A percentile compares a stretch with the other conserved stretches of the same genome.
Evolutionary conservation across 2,329 filamentous ascomycete species (phyloP).

Genomic region (Monilinia laxa): DNA sequence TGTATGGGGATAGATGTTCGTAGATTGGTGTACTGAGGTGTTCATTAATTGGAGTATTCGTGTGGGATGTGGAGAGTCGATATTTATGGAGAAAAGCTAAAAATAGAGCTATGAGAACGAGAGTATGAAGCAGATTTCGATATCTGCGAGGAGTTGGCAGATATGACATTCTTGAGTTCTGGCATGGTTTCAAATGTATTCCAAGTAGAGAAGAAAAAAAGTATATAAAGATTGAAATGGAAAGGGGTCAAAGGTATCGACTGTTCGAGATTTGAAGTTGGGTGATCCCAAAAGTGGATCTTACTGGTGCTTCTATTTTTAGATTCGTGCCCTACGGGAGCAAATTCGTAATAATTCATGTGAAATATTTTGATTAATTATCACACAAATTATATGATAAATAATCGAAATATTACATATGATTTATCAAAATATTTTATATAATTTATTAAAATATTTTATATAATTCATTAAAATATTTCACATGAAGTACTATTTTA

Average conservation of each 20-base stretch:
- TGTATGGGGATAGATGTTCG: constrained; percentile 31
- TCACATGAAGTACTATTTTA: too few species aligned
- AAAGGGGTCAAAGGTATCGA: constrained; percentile 8
- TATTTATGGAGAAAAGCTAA: not conserved
- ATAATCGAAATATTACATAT: too few species aligned
- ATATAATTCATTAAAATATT: too few species aligned
- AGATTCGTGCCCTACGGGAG: too few species aligned
- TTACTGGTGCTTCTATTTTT: not conserved
- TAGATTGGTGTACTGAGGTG: constrained; percentile 23
- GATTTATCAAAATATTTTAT: too few species aligned
- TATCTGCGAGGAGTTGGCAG: constrained; percentile 4
- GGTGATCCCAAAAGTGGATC: constrained; percentile 1
- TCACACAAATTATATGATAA: too few species aligned
- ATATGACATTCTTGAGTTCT: constrained; percentile 20
- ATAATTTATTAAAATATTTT: too few species aligned
- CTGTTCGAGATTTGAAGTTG: constrained; percentile 13
- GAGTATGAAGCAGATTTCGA: constrained; percentile 9
- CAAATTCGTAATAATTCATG: too few species aligned
- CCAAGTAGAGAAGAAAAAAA: not conserved
- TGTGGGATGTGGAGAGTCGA: not conserved
- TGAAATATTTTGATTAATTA: too few species aligned
- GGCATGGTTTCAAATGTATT: constrained; percentile 10
- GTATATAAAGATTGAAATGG: not conserved
- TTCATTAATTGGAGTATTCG: not conserved
- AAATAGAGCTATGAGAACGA: not conserved